Evolutionary conservation across 169 alveolate genomes (phyloP), one percentile per base, ranked within the genome.

Genomic region (Plasmodium relictum): DNA sequence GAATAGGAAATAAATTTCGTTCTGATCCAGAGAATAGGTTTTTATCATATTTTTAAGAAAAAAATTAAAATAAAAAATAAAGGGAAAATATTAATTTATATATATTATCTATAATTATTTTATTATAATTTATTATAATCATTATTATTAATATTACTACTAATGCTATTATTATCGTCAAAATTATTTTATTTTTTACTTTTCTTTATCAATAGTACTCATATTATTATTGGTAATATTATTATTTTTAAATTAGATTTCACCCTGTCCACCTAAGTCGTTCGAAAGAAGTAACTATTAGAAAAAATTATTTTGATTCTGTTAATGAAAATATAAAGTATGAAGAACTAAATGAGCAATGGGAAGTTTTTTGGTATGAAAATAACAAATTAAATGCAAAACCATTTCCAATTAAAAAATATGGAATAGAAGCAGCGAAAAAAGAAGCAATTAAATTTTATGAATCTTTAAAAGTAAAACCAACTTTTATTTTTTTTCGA

Each of bases 321-420:
- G 93, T 45, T 61, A 66, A 85, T 73, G 63, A 92, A 59, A 94
- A 94, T 39, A 56, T 94, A 61, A 90, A 59, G 8, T 94, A 91
- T 74, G 95, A 94, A 88, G 66, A 62, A 39, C 73, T 92, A 52
- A 94, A 94, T 73, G 96, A 94, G 41, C 96, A 94, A 78, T 94
- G 96, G 96, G 96, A 94, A 68, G 96, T 94, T n/a, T 93, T 92
- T 68, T 94, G 96, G 96, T 74, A 42, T 48, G 95, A 94, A 80
- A 88, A 72, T 39, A 92, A 93, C 70, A 94, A 94, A 76, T 16
- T 94, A 37, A 94, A 94, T 65, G 96, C 95, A 3, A 94, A 94
- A 70, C 96, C 96, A 5, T 94, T 94, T 58, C 96, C 96, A 6
- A 63, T 94, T 72, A 94, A 91, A 71, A 94, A 94, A 78, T 92